A percentile compares a stretch with the other conserved stretches of the same genome.
These are phyloP conservation scores for Alliaria petiolata DNA, from an alignment of 345 rosid genomes.

Conservation along the genomic window DNA sequence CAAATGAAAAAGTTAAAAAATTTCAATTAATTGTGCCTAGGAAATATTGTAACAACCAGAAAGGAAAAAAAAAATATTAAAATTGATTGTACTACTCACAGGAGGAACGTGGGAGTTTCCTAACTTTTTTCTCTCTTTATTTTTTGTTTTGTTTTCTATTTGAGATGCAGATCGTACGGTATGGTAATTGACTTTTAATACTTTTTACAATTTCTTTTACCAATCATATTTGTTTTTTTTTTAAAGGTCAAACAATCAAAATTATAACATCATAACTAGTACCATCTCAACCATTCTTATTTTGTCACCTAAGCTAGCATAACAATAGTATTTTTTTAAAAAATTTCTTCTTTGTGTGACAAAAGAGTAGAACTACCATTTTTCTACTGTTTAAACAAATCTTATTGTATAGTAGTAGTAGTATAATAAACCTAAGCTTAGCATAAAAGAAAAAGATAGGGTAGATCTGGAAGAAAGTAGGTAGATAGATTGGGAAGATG, in stretches of 20 bases:
- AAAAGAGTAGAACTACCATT: not conserved
- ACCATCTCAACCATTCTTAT: too few species aligned
- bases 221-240: too few species aligned
- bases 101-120: constrained; percentile 32
- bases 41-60: constrained; percentile 14
- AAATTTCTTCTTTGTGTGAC: too few species aligned
- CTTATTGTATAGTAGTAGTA: not conserved
- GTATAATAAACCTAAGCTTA: not conserved
- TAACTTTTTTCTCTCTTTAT: not conserved
- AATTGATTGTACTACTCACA: constrained; percentile 23
- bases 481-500: constrained; percentile 35
- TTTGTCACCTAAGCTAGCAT: too few species aligned
- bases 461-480: constrained; percentile 36
- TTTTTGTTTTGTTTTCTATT: too few species aligned
- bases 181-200: constrained; percentile 21
- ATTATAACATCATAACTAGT: too few species aligned
- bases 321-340: too few species aligned
- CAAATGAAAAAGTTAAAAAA: not conserved
- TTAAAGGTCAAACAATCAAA: too few species aligned
- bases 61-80: not conserved
- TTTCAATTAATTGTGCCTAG: not conserved
- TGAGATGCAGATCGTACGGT: constrained; percentile 27
- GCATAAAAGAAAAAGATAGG: not conserved
- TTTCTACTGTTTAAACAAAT: not conserved
- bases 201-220: too few species aligned